These are phyloP conservation scores for Daldinia decipiens DNA, from an alignment of 495 filamentous ascomycete genomes.

Conservation along the genomic window DNA sequence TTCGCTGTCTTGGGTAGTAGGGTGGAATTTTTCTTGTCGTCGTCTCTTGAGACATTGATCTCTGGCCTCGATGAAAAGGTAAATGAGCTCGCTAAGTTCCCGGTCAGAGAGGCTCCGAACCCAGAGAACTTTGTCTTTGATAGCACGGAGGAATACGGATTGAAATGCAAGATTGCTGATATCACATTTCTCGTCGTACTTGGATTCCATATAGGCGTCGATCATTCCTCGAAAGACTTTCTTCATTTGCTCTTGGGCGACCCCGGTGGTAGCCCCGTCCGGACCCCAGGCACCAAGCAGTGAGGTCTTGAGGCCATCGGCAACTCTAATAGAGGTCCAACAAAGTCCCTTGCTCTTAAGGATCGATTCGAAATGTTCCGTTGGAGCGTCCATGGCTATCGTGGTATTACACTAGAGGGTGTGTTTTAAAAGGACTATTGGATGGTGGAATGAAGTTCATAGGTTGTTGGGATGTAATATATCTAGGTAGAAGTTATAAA, in stretches of 20 bases:
- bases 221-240: constrained; percentile 1
- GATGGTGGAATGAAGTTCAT: neutral
- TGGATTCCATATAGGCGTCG: neutral
- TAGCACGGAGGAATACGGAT: neutral
- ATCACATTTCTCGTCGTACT: neutral
- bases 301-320: neutral
- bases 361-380: neutral
- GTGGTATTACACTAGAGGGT: neutral
- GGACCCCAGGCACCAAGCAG: neutral
- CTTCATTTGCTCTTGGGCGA: neutral
- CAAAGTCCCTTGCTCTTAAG: neutral
- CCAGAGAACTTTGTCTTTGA: neutral
- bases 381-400: neutral
- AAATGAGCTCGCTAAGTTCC: neutral
- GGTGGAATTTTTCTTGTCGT: neutral
- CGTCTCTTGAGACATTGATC: neutral
- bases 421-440: neutral
- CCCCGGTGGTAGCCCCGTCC: neutral
- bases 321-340: neutral
- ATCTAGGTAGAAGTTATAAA: neutral
- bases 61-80: neutral
- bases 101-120: neutral
- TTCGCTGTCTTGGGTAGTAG: neutral
- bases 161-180: neutral
- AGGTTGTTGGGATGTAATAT: neutral